These are phyloP conservation scores for Gossypium davidsonii DNA, from an alignment of 441 rosid species.

Conservation along the genomic window DNA sequence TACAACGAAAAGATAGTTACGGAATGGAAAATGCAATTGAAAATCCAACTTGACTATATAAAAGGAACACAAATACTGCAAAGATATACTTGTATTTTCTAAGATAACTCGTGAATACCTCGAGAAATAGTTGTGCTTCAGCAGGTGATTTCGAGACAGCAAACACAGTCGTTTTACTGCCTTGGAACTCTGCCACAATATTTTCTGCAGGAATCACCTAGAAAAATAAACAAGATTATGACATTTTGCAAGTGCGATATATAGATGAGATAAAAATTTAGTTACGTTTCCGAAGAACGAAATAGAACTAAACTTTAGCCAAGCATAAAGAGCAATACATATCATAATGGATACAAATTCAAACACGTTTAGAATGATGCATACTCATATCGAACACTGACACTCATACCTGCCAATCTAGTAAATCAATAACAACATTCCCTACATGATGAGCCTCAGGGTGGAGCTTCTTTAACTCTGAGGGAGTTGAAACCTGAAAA, in stretches of 20 bases:
- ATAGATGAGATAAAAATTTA: constrained; percentile 6
- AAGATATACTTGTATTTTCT: not conserved
- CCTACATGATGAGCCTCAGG: constrained; percentile 37
- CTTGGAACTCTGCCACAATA: constrained; percentile 75
- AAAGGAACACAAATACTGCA: not conserved
- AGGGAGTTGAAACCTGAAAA: constrained; percentile 51
- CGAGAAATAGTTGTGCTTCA: constrained; percentile 64
- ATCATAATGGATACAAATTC: not conserved
- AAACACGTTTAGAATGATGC: not conserved
- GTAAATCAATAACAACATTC: constrained; percentile 50
- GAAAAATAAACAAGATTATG: constrained; percentile 8
- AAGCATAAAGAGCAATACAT: not conserved
- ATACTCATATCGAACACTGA: not conserved
- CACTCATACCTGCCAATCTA: constrained; percentile 70
- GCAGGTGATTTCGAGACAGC: constrained; percentile 56
- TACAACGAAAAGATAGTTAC: constrained; percentile 16
- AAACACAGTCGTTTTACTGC: constrained; percentile 59
- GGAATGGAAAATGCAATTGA: not conserved
- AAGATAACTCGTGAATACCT: constrained; percentile 38
- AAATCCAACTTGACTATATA: not conserved
- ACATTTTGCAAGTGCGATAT: not conserved
- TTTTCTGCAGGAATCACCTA: constrained; percentile 87
- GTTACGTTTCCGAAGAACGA: constrained; percentile 18
- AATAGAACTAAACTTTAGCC: not conserved
- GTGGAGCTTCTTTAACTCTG: constrained; percentile 50